Evolutionary conservation across 768 basidiomycete species (phyloP), one percentile per base, ranked within the genome.

Genomic region (Kwoniella sp.): DNA sequence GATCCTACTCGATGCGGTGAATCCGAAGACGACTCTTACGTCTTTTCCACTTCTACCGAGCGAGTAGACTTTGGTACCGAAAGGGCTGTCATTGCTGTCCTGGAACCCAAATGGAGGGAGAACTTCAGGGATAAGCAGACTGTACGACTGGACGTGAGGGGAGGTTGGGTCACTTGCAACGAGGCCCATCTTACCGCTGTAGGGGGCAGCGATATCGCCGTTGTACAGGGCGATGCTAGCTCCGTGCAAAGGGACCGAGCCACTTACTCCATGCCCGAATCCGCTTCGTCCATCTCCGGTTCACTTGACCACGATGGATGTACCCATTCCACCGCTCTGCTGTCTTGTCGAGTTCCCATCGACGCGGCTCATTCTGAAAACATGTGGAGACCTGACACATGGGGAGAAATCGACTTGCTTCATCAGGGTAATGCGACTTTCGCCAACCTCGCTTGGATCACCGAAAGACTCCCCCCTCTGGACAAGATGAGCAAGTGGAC

Each of bases 1-100:
- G 92, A 96, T 74, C 92, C 93, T 15, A 87, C 89, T 33, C 86
- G 92, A 0, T 85, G 83, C 56, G 91, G 90, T 2, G 86, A 87
- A 58, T 83, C 88, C 33, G 83, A 84, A 1, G 85, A 91, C 30
- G 94, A 97, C 72, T 83, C 84, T 3, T 96, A 91, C 75, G 88
- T 91, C 17, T 92, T 97, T 76, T 90, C 92, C 0, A 88, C 85
- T 48, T 88, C 85, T 71, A 91, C 84, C 52, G 83, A 89, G 53
- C 84, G 92, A 55, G 85, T 89, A 48, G 90, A 92, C 71, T 93
- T 87, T 72, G 88, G 89, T 55, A 90, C 91, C 73, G 85, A 86
- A 57, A 84, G 94, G 8, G 88, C 91, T 0, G 83, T 92, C 59
- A 80, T 93, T 49, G 88, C 88, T 73, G 85, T 85, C 63, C 82